Evolutionary conservation across 352 stramenopile genomes (phyloP), one percentile per base, ranked within the genome.

Genomic region (Stephanocyclus meneghinianus): DNA sequence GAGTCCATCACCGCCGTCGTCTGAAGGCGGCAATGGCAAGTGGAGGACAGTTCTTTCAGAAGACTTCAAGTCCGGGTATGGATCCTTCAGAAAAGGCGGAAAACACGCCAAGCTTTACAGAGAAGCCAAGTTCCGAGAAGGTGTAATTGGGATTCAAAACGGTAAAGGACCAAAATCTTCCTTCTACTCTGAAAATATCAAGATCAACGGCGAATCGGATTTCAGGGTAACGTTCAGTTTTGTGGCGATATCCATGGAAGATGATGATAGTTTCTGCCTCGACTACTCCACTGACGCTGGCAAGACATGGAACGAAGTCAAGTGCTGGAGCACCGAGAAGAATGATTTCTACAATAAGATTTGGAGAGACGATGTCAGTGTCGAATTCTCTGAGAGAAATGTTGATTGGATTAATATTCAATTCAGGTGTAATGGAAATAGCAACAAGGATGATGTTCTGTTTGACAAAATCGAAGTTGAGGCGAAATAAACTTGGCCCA

Each of bases 211-310:
- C 10, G 37, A 73, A 50, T 53, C 13, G 47, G 29, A 73, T 21
- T 73, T 73, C 35, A 57, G 50, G 21, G 65, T 73, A 6, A 64
- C 48, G 6, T 73, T 73, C 15, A 50, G 11, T 18, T 73, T 50
- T 29, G 47, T 61, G 42, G 18, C 29, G 6, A 37, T 73, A 45
- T 29, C 45, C 6, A 73, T 73, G 65, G 65, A 64, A 64, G 50
- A 63, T 32, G 65, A 63, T 44, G 65, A 62, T 63, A 51, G 16
- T 10, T 73, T 73, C 53, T 73, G 65, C 21, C 26, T 73, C 9
- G 65, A 73, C 5, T 62, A 32, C 26, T 62, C 45, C 29, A 62
- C 30, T 3, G 21, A 73, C 35, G 42, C 32, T 44, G 26, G 40
- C 2, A 61, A 48, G 29, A 61, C 45, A 35, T 71, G 47, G 44